Evolutionary conservation across 75 land plant genomes (phyloP), one percentile per base, ranked within the genome.

Genomic region (Pinus taeda): DNA sequence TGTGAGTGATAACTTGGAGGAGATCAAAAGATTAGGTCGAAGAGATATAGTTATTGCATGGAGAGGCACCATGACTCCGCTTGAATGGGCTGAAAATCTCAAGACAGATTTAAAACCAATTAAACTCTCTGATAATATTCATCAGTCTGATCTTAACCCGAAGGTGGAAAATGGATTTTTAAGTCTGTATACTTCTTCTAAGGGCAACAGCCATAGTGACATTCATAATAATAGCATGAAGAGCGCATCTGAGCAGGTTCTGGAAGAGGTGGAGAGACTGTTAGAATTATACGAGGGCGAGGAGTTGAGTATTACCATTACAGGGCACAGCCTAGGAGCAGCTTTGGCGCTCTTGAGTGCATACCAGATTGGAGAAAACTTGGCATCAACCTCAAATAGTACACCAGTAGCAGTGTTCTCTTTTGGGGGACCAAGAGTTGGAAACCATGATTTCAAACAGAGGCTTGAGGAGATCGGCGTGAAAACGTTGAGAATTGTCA

Each of bases 311-410:
- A 55, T 92, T 13, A 90, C 94, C 0, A 57, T 90, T 17, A 85
- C 88, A 2, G 92, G 94, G 12, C 92, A 88, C 82, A 88, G 94
- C 69, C 87, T 89, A 0, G 90, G 92, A 4, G 87, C 88, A 0
- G 90, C 94, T 18, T 79, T 79, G 67, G 66, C 57, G 15, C 58
- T 57, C 18, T 29, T 79, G 39, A 57, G 24, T 24, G 81, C 81
- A 9, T 79, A 74, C 56, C 66, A 79, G 30, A 37, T 79, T 22
- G 81, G 66, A 37, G 59, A 79, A 62, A 24, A 62, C 14, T 26
- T 62, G 26, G 30, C 30, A 62, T 62, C 64, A 36, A 17, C 4
- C 7, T 17, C 17, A 33, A 65, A 15, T 17, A 65, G 36, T 65
- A 17, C 33, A 26, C 6, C 69, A 0, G 42, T 65, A 3, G 17